phyloP scores from a whole-genome alignment of 2,329 filamentous ascomycete genomes.

The Pseudogymnoascus sp. region DNA sequence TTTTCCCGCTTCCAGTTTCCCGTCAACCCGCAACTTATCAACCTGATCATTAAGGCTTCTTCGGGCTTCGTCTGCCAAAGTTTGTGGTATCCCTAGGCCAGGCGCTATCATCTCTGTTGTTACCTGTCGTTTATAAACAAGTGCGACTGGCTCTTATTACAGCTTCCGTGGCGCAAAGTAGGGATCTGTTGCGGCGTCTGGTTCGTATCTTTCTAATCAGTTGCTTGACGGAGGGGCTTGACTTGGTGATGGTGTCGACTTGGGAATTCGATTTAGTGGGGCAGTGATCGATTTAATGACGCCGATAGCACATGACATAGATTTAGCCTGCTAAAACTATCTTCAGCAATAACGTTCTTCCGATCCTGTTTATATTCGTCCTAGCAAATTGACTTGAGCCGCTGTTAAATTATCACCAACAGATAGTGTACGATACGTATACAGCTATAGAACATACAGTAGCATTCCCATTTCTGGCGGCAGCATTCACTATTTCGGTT shows the following conservation, averaged over 20 bases:
- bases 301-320: neutral
- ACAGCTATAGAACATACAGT: neutral
- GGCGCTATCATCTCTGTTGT: neutral
- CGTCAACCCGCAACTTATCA: neutral
- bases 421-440: neutral
- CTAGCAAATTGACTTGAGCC: neutral
- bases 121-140: neutral
- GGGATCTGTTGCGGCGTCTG: neutral
- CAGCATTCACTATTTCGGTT: neutral
- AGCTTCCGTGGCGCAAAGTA: neutral
- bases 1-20: neutral
- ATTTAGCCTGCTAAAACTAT: neutral
- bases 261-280: neutral
- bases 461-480: neutral
- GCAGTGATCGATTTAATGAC: neutral
- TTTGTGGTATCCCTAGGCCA: neutral
- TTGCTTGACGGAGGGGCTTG: neutral
- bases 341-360: neutral
- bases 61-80: neutral
- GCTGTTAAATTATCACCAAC: neutral
- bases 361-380: neutral
- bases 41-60: slow-evolving; percentile 4
- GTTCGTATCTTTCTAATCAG: neutral
- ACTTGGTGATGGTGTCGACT: neutral
- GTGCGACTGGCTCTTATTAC: neutral